Conservation (phyloP, 352 stramenopile species). For the Pelagophyceae sp. region DNA sequence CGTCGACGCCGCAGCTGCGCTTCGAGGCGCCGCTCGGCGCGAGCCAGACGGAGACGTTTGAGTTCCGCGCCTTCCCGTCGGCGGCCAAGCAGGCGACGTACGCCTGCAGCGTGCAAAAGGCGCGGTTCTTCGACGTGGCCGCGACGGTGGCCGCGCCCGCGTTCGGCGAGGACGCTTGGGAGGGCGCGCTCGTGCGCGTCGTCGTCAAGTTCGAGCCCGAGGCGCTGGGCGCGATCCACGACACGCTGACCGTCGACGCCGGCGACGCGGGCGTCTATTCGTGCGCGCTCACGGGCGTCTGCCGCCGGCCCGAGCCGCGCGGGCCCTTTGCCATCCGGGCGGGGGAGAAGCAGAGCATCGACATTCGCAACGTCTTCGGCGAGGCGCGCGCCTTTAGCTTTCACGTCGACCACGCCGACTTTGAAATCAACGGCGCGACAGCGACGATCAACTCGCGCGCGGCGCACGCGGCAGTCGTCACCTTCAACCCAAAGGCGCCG, state of each 20-base stretch:
- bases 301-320: slow-evolving; percentile 60
- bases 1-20: slow-evolving; percentile 55
- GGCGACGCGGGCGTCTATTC: slow-evolving; percentile 64
- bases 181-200: slow-evolving; percentile 54
- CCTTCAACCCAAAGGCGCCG: not conserved
- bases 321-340: slow-evolving; percentile 53
- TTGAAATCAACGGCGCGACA: slow-evolving; percentile 49
- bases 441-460: slow-evolving; percentile 41
- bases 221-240: slow-evolving; percentile 64
- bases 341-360: slow-evolving; percentile 50
- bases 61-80: slow-evolving; percentile 47
- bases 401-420: slow-evolving; percentile 60
- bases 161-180: slow-evolving; percentile 61
- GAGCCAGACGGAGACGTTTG: slow-evolving; percentile 62
- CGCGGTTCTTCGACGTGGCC: slow-evolving; percentile 36
- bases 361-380: slow-evolving; percentile 80
- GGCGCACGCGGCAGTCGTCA: not conserved
- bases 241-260: slow-evolving; percentile 58
- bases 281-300: slow-evolving; percentile 63
- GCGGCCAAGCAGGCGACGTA: slow-evolving; percentile 29
- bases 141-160: slow-evolving; percentile 40
- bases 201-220: slow-evolving; percentile 74
- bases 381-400: slow-evolving; percentile 59
- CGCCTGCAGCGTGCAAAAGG: slow-evolving; percentile 41
- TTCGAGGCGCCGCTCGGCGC: slow-evolving; percentile 68